phyloP scores from a whole-genome alignment of 495 filamentous ascomycete species.

The Podospora sp. region DNA sequence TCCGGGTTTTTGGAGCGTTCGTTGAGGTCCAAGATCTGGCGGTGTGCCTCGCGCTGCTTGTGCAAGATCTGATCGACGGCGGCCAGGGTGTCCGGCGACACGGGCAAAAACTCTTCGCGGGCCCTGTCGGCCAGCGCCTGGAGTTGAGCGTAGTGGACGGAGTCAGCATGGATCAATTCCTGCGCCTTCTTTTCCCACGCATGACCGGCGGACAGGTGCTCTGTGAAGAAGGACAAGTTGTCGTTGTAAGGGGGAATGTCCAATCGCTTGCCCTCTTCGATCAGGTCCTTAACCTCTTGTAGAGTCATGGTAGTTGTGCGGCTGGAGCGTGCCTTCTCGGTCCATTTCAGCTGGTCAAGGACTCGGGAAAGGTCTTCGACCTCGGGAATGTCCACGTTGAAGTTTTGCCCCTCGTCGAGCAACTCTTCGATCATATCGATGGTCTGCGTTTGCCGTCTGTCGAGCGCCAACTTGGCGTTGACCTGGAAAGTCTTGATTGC shows the following conservation, averaged over 20 bases:
- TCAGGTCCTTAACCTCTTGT: conserved; percentile 74
- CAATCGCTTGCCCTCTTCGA: conserved; percentile 72
- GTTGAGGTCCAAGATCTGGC: conserved; percentile 77
- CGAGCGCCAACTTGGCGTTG: conserved; percentile 69
- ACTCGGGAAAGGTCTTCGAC: conserved; percentile 80
- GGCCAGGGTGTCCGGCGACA: conserved; percentile 76
- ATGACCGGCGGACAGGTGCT: conserved; percentile 73
- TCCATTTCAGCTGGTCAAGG: conserved; percentile 86
- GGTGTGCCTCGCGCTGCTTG: conserved; percentile 94
- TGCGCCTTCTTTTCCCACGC: conserved; percentile 93
- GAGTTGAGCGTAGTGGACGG: conserved; percentile 89
- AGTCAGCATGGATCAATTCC: conserved; percentile 86
- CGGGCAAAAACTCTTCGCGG: conserved; percentile 74
- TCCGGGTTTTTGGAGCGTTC: conserved; percentile 75
- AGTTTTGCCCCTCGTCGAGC: conserved; percentile 80
- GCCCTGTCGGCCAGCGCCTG: conserved; percentile 82
- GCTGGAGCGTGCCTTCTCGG: conserved; percentile 69
- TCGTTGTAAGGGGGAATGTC: conserved; percentile 77
- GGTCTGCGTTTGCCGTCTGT: conserved; percentile 54
- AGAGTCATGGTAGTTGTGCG: conserved; percentile 66
- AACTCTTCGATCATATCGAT: conserved; percentile 84
- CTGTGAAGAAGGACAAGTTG: conserved; percentile 71
- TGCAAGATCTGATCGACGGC: conserved; percentile 89
- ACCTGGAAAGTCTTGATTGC: conserved; percentile 85
- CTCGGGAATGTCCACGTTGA: conserved; percentile 94